These are phyloP conservation scores for Spathaspora jeffriesii DNA, from an alignment of 1,139 yeast genomes.

Conservation along the genomic window DNA sequence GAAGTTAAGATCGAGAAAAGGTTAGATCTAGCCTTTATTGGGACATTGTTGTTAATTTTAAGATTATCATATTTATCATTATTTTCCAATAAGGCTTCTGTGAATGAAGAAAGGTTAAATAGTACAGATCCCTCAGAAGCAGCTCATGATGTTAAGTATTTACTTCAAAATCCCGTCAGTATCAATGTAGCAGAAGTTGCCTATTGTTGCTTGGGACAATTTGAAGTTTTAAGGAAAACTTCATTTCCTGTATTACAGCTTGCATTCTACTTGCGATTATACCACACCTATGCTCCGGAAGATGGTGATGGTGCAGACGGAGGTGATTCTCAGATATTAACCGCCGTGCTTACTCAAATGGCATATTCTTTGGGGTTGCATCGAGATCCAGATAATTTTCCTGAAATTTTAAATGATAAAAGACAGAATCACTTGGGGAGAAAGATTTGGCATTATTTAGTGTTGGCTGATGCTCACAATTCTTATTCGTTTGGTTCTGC, in stretches of 20 bases:
- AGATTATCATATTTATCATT: constrained; percentile 33
- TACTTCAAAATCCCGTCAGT: constrained; percentile 49
- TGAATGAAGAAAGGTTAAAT: constrained; percentile 26
- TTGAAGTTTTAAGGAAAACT: constrained; percentile 47
- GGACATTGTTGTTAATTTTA: constrained; percentile 28
- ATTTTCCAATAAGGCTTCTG: constrained; percentile 31
- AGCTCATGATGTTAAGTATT: constrained; percentile 36
- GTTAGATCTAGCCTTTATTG: constrained; percentile 34
- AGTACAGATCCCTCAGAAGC: constrained; percentile 21
- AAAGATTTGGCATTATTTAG: constrained; percentile 49
- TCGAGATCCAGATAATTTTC: constrained; percentile 37
- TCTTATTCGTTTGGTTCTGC: constrained; percentile 33
- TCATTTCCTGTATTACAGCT: constrained; percentile 53
- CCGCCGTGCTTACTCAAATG: constrained; percentile 40
- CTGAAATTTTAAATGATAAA: constrained; percentile 20
- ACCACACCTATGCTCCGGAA: constrained; percentile 48
- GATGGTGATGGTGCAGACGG: constrained; percentile 53
- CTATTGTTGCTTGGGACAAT: constrained; percentile 53
- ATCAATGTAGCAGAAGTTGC: constrained; percentile 48
- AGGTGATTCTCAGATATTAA: constrained; percentile 39
- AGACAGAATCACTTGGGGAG: constrained; percentile 41
- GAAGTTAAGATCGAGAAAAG: constrained; percentile 26
- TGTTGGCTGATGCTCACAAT: constrained; percentile 25
- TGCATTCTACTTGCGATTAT: constrained; percentile 34
- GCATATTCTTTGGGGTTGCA: constrained; percentile 49